Evolutionary conservation across 805 yeast genomes (phyloP).

Genomic region (Teunomyces atbi): DNA sequence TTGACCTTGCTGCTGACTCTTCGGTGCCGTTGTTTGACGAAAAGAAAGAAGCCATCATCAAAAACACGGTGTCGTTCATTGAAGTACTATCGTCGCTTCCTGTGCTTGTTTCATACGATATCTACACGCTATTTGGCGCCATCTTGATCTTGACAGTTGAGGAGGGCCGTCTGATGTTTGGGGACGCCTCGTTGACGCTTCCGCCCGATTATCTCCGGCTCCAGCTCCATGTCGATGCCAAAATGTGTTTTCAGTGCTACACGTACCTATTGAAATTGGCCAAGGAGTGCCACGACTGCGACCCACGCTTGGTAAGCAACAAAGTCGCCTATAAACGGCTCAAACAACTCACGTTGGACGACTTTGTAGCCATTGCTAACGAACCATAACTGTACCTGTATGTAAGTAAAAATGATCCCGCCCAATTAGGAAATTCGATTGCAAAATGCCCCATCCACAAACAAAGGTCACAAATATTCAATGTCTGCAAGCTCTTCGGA

Average conservation of each 20-base stretch:
- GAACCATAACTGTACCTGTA: conserved; percentile 3
- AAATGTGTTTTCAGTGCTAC: conserved; percentile 24
- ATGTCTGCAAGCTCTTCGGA: background rate
- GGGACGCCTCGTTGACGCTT: conserved; percentile 10
- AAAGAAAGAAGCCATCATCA: conserved; percentile 20
- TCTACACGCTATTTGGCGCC: conserved; percentile 31
- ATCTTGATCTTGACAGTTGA: conserved; percentile 19
- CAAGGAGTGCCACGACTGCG: conserved; percentile 18
- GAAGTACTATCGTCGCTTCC: conserved; percentile 42
- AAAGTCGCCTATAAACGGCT: conserved; percentile 20
- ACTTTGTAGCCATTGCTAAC: conserved; percentile 16
- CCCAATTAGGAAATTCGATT: background rate
- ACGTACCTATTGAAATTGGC: conserved; percentile 23
- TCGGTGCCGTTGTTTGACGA: conserved; percentile 10
- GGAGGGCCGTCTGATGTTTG: conserved; percentile 22
- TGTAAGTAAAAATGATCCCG: background rate
- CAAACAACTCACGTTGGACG: conserved; percentile 11
- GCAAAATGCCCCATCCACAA: background rate
- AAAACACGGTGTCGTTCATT: conserved; percentile 32
- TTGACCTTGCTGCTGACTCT: conserved; percentile 5
- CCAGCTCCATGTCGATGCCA: conserved; percentile 14
- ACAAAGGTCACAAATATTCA: no score
- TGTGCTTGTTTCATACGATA: conserved; percentile 33
- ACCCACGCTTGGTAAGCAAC: conserved; percentile 24
- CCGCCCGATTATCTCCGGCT: conserved; percentile 19